These are phyloP conservation scores for Sporothrix euskadiensis DNA, from an alignment of 2,329 filamentous ascomycete species.

Conservation along the genomic window DNA sequence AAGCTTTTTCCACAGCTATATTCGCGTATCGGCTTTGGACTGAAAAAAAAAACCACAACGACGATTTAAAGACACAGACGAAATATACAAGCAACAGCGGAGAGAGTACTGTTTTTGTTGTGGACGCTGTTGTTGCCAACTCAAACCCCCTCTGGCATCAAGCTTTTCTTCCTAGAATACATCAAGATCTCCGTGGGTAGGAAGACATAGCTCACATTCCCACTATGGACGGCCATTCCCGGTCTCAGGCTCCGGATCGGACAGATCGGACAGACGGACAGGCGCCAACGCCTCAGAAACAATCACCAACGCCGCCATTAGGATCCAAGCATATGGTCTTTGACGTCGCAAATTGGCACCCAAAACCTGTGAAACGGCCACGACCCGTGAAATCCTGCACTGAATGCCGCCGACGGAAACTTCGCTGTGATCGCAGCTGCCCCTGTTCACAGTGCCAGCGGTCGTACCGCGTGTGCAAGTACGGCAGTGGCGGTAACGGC, in stretches of 20 bases:
- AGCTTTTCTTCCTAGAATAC: background rate
- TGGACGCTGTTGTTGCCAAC: background rate
- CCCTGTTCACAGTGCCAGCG: constrained; percentile 61
- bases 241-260: background rate
- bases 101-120: background rate
- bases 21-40: background rate
- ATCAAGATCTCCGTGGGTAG: background rate
- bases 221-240: background rate
- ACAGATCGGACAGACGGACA: constrained; percentile 2
- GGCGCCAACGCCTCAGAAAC: background rate
- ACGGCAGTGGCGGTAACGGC: constrained; percentile 51
- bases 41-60: background rate
- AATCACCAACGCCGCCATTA: constrained; percentile 17
- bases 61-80: background rate
- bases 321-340: constrained; percentile 31
- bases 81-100: background rate
- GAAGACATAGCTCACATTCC: background rate
- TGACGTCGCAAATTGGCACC: constrained; percentile 33
- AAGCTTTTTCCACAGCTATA: background rate
- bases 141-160: background rate
- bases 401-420: constrained; percentile 59
- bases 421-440: constrained; percentile 57
- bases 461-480: constrained; percentile 54
- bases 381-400: constrained; percentile 59
- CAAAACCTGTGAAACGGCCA: constrained; percentile 51